Percentiles rank a stretch among this genome's conserved stretches.
phyloP scores from a whole-genome alignment of 306 rosid species.

The Prunus campanulata region DNA sequence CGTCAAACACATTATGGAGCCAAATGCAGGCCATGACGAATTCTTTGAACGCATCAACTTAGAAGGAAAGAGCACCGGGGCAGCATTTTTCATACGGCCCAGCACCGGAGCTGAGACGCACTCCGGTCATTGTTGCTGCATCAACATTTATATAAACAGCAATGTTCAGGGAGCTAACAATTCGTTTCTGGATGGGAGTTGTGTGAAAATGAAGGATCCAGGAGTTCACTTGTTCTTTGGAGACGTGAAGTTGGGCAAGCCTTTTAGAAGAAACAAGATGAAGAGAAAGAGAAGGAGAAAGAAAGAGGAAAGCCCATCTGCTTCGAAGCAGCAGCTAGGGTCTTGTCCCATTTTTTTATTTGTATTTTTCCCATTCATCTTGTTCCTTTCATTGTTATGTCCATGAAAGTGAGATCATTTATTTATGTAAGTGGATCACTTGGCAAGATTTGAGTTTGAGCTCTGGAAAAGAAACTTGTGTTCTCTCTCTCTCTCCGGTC shows the following conservation, averaged over 20 bases:
- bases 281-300: background rate
- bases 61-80: conserved; percentile 42
- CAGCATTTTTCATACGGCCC: conserved; percentile 21
- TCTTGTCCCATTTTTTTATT: background rate
- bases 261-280: conserved; percentile 2
- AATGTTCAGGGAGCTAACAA: conserved; percentile 44
- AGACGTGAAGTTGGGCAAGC: conserved; percentile 21
- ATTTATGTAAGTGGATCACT: too few species aligned
- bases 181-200: conserved; percentile 34
- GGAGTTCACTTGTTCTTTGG: conserved; percentile 45
- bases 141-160: conserved; percentile 52
- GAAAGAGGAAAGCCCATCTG: background rate
- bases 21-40: conserved; percentile 4
- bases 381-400: conserved; percentile 14
- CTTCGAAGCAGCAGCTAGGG: conserved; percentile 10
- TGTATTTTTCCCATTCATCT: conserved; percentile 4
- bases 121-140: conserved; percentile 33
- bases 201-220: conserved; percentile 41
- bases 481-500: background rate
- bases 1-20: conserved; percentile 5
- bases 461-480: too few species aligned
- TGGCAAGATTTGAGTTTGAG: too few species aligned
- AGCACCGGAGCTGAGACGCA: conserved; percentile 10
- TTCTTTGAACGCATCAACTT: conserved; percentile 20
- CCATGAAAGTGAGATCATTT: background rate